phyloP scores from a whole-genome alignment of 768 basidiomycete genomes.

The Phlebiopsis gigantea region DNA sequence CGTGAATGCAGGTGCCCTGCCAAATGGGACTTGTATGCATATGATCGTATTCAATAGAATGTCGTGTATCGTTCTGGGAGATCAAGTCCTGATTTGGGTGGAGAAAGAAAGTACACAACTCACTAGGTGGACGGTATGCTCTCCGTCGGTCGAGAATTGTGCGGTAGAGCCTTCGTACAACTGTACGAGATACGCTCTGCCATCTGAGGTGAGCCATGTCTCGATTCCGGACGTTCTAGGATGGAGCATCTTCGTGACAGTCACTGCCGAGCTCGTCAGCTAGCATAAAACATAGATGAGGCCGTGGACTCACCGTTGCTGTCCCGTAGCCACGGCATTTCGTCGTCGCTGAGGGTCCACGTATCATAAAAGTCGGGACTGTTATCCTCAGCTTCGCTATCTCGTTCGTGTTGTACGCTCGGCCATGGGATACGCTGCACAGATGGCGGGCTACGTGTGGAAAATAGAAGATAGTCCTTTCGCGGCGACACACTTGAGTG shows the following conservation, averaged over 20 bases:
- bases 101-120: no score
- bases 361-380: constrained; percentile 51
- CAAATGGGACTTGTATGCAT: constrained; percentile 30
- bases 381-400: constrained; percentile 31
- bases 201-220: constrained; percentile 84
- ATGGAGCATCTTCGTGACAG: constrained; percentile 58
- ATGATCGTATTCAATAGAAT: not conserved
- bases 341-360: constrained; percentile 62
- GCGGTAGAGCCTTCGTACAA: constrained; percentile 35
- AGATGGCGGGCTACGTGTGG: constrained; percentile 67
- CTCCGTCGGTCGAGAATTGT: not conserved
- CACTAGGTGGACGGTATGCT: not conserved
- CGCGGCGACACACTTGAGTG: constrained; percentile 66
- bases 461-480: constrained; percentile 63
- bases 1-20: constrained; percentile 78
- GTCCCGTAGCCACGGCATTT: constrained; percentile 72
- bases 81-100: not conserved
- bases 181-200: constrained; percentile 74
- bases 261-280: constrained; percentile 10
- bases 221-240: constrained; percentile 59
- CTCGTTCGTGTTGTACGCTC: constrained; percentile 28
- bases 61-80: not conserved
- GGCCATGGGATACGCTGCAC: constrained; percentile 88
- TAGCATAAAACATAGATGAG: not conserved
- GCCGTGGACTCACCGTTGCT: constrained; percentile 45